Evolutionary conservation across 176 grass and related monocot species (phyloP), one percentile per base, ranked within the genome.

Genomic region (Hyparrhenia diplandra): DNA sequence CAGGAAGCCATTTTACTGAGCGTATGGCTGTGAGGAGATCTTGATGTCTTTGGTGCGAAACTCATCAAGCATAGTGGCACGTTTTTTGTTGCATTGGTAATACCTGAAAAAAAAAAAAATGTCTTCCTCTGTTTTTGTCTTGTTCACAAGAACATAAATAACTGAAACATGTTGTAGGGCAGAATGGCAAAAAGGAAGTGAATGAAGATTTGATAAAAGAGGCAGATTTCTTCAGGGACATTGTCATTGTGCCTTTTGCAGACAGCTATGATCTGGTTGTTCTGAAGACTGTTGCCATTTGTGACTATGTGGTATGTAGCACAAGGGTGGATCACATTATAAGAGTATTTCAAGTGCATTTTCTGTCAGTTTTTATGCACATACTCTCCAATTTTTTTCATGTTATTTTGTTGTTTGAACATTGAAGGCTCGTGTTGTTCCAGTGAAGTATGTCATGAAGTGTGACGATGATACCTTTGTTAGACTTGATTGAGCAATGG

Each of bases 71-170:
- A 81, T 73, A 0, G 75, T 94, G 58, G 84, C 89, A 75, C 87
- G 92, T 94, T 94, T 85, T 94, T 94, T 77, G 92, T 94, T 80
- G 92, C 92, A 20, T 36, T 94, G 92, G 92, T 89, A 89, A 43
- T 25, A 31, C 43, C 23, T 5, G 0, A n/a, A n/a, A n/a, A n/a
- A n/a, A 5, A 45, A 32, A 32, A 20, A 42, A 5, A 42, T 70
- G 49, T 82, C 41, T 43, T 41, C 4, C 7, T 13, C 17, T 8
- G 6, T 68, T 41, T 36, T 40, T 60, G 5, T 17, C 47, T 41
- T 89, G 6, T 36, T 36, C 35, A 21, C 25, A 49, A 11, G 17
- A 51, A 34, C 39, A 74, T 14, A 52, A 69, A 77, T 82, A 73
- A 89, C 47, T 67, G 13, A 37, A 74, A 57, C 67, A 83, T 86